Base-by-base conservation (phyloP, 129 eudicot genomes). In the Chrysanthemum lavandulifolium region DNA sequence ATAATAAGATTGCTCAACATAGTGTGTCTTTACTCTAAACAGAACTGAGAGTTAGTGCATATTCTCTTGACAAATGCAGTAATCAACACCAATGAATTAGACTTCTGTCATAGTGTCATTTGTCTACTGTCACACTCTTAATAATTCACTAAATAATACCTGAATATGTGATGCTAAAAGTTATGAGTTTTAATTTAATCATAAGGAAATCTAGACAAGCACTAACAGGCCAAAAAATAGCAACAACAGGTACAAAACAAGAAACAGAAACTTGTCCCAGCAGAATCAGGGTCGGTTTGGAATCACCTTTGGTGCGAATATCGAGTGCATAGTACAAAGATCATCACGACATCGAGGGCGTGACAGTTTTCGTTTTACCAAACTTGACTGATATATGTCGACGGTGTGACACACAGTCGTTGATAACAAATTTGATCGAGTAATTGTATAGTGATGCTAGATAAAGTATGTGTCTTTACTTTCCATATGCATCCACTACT, bases 211-310 rank as follows among this genome's bases (percentile, higher is more conserved):
- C 23, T 7, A 16, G 27, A 40, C 29, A 62, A 49, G 54, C 77
- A 61, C 52, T 51, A 73, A 61, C 61, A 61, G 50, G 69, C 45
- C 77, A 73, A 66, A 55, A 75, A 66, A 68, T 57, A 51, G 68
- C 21, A 56, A 27, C 80, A 76, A 76, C 61, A 67, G 65, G 74
- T 67, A 76, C 74, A 67, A 59, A 76, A 67, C 72, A 74, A 40
- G 65, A 65, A 65, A 19, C 53, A 67, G 13, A 49, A 43, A 14
- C 58, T 9, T 67, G 74, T 67, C 40, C 68, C 60, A 47, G 55
- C 64, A 64, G 71, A 72, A 66, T 71, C 73, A 67, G 62, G 60
- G 71, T 72, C 74, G 61, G 55, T 81, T 31, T 21, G 76, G 63
- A 43, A 18, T 61, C 47, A 23, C 33, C 65, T 47, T 55, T 33